Base-by-base conservation (phyloP, 495 filamentous ascomycete species). In the Penicillium crystallinum region DNA sequence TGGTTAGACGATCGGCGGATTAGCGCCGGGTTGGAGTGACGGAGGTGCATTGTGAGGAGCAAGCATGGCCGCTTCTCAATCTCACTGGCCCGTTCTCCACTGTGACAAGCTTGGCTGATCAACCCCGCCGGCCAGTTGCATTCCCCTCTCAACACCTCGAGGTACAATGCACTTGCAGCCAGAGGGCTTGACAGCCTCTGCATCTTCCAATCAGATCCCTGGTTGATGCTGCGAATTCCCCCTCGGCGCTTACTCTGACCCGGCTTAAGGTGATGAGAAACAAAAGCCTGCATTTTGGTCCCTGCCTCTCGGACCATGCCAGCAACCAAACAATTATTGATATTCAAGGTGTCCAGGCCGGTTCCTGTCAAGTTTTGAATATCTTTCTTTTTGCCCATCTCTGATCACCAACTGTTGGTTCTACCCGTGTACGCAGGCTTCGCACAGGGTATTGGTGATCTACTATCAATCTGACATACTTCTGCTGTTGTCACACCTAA, bases 51-150 rank as follows among this genome's bases (percentile, higher is more conserved):
- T 34, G 43, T 41, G 58, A 57, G 56, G 48, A 57, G 54, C 48
- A 45, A 52, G 23, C 31, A 31, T 37, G 51, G 46, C 19, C 34
- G 9, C 11, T 52, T 17, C 35, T 25, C 12, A 44, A 33, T 53
- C 44, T 59, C 7, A 65, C 57, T 61, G 59, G 62, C 44, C 44
- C 2, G 23, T 27, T 45, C 47, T 61, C 63, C 68, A 64, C 68
- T 68, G 70, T 73, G 70, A 73, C 62, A 66, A 67, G 63, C 66
- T 62, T 60, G 69, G 56, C 47, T 44, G 46, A 63, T 63, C 65
- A 64, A 61, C 59, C 46, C 36, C 22, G 29, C 25, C 45, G 38
- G 48, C 64, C 64, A 69, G 61, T 72, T 62, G 67, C 55, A 54
- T 27, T 30, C 51, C 14, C 33, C 51, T 30, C 56, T 56, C 42